Base-by-base conservation (phyloP, 169 alveolate species). In the Condylostoma magnum region DNA sequence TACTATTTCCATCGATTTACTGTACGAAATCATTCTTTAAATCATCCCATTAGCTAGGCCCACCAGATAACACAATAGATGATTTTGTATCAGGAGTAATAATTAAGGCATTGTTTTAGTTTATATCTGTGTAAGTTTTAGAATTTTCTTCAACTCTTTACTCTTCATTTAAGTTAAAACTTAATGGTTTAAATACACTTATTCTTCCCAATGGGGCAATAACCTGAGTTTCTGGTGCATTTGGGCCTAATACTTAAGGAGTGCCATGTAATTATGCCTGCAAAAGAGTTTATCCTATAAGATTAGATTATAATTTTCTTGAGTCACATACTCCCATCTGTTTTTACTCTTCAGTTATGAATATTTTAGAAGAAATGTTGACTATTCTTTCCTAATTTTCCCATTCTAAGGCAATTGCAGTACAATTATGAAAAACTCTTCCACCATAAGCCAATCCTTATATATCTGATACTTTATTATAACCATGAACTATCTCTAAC, bases 381-480 rank as follows among this genome's bases (percentile, higher is more conserved):
- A 67, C 27, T 1, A 67, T 50, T n/a, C 44, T 36, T 12, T 10
- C 22, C 28, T 18, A n/a, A 20, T 67, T 46, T 27, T 50, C 66
- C 76, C 76, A 67, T 12, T 31, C 65, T 18, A 67, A 22, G 47
- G n/a, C 18, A 15, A 67, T 67, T 31, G 76, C 46, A 3, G 76
- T 30, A 50, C 76, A 67, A 36, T 67, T 67, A 31, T 50, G 60
- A 50, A 67, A 67, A 18, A 15, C 12, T 50, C 65, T 3, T 18
- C 50, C 20, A 5, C 20, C 34, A 25, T 28, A 15, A 8, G 43
- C 65, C 1, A 47, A 20, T 12, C 66, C 76, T 48, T 25, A 25
- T 12, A 67, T 67, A 48, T 67, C 60, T n/a, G 50, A 10, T 12
- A 30, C 18, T 33, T 27, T 20, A 15, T 18, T 10, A 4, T 20